Percentiles rank a stretch among this genome's conserved stretches.
Conservation (phyloP, 78 protist genomes). For the Neovahlkampfia damariscottae region DNA sequence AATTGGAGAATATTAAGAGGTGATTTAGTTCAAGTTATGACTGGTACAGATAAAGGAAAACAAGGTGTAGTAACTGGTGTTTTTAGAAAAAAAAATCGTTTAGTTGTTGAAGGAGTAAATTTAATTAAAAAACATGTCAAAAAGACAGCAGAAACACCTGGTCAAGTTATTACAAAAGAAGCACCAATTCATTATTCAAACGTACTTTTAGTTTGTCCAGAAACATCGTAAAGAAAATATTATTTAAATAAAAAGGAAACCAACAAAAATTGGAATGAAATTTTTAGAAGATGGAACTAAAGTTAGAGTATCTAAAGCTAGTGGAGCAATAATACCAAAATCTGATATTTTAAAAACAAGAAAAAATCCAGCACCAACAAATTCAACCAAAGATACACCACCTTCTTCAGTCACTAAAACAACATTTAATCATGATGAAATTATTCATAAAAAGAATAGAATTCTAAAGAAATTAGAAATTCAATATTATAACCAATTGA, state of each 20-base stretch:
- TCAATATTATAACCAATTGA: neutral
- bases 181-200: neutral
- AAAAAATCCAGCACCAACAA: neutral
- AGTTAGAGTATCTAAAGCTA: slow-evolving; percentile 1
- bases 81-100: neutral
- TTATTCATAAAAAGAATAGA: neutral
- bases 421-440: neutral
- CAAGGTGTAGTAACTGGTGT: neutral
- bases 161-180: neutral
- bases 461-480: neutral
- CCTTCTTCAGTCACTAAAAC: neutral
- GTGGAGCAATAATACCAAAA: neutral
- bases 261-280: neutral
- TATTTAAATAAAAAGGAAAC: neutral
- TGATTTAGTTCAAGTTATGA: neutral
- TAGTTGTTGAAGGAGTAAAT: neutral
- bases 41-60: slow-evolving; percentile 1
- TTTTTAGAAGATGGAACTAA: neutral
- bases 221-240: no score
- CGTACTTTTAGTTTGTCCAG: neutral
- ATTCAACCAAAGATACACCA: neutral
- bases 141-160: neutral
- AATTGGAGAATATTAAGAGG: neutral
- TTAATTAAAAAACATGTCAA: neutral
- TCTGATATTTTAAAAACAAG: neutral